Evolutionary conservation across 148 eudicot genomes (phyloP).

Genomic region (Arbutus unedo): DNA sequence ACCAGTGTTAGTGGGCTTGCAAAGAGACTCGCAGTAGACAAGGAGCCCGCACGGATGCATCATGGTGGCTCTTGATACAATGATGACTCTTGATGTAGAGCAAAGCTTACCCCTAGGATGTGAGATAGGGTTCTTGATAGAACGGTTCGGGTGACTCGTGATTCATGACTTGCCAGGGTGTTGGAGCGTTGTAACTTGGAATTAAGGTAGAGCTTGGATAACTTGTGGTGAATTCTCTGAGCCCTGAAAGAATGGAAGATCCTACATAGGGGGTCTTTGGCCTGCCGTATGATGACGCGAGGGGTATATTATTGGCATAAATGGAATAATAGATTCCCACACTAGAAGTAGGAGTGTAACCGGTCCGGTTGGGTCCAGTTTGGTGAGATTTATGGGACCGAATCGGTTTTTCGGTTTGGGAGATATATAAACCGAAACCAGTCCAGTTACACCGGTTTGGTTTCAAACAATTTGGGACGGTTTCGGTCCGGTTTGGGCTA

Average conservation of each 20-base stretch:
- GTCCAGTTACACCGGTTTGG: no score
- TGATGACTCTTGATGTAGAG: neutral
- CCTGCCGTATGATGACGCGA: no score
- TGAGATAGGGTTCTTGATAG: neutral
- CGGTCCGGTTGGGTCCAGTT: no score
- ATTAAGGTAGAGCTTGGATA: neutral
- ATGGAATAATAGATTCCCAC: no score
- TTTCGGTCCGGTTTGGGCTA: no score
- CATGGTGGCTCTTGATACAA: neutral
- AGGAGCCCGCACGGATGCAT: neutral
- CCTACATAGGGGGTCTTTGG: no score
- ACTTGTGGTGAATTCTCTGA: neutral
- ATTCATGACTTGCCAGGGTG: neutral
- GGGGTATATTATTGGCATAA: no score
- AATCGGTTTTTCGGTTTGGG: no score
- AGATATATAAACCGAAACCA: no score
- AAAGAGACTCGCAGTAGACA: neutral
- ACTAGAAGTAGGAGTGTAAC: no score
- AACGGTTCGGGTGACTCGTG: neutral
- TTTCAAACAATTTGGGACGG: no score
- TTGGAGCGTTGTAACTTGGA: neutral
- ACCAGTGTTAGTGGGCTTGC: neutral
- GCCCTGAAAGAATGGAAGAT: neutral
- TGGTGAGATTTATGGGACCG: no score
- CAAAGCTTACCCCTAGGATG: neutral